Evolutionary conservation across 371 early-diverging fungal species (phyloP), one percentile per base, ranked within the genome.

Genomic region (Mortierella sp.): DNA sequence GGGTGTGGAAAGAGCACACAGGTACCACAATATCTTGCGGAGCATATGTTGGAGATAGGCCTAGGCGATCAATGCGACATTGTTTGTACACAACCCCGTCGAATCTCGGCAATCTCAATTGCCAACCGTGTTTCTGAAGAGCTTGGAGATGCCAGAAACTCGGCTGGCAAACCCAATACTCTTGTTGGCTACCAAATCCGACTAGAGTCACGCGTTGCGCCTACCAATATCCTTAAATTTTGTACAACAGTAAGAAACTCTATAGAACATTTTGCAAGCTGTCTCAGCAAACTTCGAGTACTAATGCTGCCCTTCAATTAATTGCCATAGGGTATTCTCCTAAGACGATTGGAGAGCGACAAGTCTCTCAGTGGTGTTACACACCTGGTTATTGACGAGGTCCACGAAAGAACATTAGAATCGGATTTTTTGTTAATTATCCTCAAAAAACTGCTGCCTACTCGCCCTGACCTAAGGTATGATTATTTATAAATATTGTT

Each of bases 1-100:
- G 99, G 99, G 47, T 94, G 84, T 66, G 98, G 98, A 59, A 98
- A 98, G 85, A 96, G 94, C 70, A 96, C 96, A 3, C 96, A 96
- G 77, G 89, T 96, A 3, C 97, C 97, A 15, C 96, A 96, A 82
- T 95, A 92, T 68, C 69, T 97, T n/a, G 89, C 91, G 0, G 94
- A 95, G 63, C 75, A 85, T 54, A 78, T 89, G 32, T 82, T 93
- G 7, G 61, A 74, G 1, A 54, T 31, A 1, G 74, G 83, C 23
- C 58, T 61, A 1, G 89, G 89, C 2, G 77, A 84, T 23, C 73
- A 78, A 23, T 86, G 84, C 22, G 86, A 85, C 56, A 92, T 99
- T 35, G 86, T 96, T 9, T 93, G 96, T 66, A 98, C 99, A 26
- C 98, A 98, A 84, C 99, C 99, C 5, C 88, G 99, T 55, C 90